Conservation (phyloP, 163 green algal species). For the Scenedesmus sp. region DNA sequence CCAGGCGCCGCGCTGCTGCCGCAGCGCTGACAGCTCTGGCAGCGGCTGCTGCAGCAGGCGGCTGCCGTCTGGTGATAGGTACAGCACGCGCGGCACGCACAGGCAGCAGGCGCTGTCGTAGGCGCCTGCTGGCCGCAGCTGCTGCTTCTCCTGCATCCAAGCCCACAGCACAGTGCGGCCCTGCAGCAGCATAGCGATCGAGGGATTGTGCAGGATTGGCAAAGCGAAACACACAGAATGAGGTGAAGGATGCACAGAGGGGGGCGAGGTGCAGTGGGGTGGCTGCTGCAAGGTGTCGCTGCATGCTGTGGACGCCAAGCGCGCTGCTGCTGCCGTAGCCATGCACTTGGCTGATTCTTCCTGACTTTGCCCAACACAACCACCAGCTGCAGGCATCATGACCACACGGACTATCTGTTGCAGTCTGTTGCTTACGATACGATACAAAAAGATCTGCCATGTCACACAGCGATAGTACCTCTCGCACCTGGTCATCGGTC, state of each 20-base stretch:
- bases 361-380: too few relatives aligned
- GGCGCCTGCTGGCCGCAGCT: slow-evolving; percentile 47
- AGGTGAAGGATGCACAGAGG: slow-evolving; percentile 65
- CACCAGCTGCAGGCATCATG: too few relatives aligned
- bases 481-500: slow-evolving; percentile 11
- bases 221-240: slow-evolving; percentile 68
- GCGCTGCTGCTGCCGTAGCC: too few relatives aligned
- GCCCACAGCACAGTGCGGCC: slow-evolving; percentile 85
- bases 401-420: too few relatives aligned
- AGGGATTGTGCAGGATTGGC: not conserved
- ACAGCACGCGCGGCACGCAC: slow-evolving; percentile 79
- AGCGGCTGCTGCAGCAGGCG: slow-evolving; percentile 69
- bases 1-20: slow-evolving; percentile 27
- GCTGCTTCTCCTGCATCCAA: slow-evolving; percentile 86
- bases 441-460: too few relatives aligned
- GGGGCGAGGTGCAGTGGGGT: slow-evolving; percentile 13
- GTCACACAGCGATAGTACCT: too few relatives aligned
- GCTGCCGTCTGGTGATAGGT: slow-evolving; percentile 44
- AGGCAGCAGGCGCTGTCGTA: slow-evolving; percentile 90
- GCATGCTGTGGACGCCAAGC: too few relatives aligned
- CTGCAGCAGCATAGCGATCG: slow-evolving; percentile 38
- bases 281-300: too few relatives aligned
- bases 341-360: too few relatives aligned
- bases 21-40: slow-evolving; percentile 68
- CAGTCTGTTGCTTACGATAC: too few relatives aligned